Percentiles rank a stretch among this genome's conserved stretches.
Evolutionary conservation across 331 rosid species (phyloP).

Genomic region (Quercus phellos): DNA sequence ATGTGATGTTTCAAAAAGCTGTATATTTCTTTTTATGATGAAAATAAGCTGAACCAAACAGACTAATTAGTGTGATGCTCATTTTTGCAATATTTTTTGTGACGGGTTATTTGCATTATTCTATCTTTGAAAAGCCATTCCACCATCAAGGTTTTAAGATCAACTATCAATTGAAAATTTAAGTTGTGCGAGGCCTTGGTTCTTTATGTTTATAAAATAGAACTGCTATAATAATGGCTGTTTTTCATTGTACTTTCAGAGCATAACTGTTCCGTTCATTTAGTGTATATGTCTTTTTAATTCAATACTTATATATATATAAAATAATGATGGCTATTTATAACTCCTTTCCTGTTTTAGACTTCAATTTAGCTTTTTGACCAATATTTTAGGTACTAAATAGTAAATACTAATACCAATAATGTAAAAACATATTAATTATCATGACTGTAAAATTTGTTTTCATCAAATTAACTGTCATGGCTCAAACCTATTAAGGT

Average conservation of each 20-base stretch:
- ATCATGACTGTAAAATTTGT: not conserved
- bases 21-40: too few species aligned
- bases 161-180: not conserved
- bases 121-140: not conserved
- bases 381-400: not conserved
- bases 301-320: too few species aligned
- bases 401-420: not conserved
- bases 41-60: too few species aligned
- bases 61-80: not conserved
- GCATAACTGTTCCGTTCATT: too few species aligned
- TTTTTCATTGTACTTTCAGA: too few species aligned
- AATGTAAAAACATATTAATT: not conserved
- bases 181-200: not conserved
- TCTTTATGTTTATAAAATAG: not conserved
- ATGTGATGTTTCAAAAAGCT: too few species aligned
- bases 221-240: not conserved
- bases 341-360: not conserved
- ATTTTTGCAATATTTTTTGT: not conserved
- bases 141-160: slow-evolving; percentile 2
- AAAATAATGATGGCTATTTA: not conserved
- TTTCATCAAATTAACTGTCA: not conserved
- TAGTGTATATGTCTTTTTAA: too few species aligned
- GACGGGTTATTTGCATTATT: not conserved
- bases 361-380: not conserved
- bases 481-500: too few species aligned